Evolutionary conservation across 768 basidiomycete genomes (phyloP).

Genomic region (Sporobolomyces pararoseus): DNA sequence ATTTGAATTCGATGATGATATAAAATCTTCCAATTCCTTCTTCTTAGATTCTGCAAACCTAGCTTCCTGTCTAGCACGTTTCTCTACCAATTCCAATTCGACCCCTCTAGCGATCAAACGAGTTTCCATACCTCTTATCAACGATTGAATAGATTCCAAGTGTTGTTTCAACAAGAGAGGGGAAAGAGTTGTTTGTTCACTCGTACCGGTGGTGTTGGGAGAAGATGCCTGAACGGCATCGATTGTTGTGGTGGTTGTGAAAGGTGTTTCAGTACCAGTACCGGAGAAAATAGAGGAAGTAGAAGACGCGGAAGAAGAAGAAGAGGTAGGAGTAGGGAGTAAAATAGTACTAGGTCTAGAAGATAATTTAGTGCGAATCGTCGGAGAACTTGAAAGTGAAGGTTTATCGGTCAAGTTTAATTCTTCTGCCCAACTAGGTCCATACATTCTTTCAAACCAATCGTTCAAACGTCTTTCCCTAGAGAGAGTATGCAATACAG

Average conservation of each 20-base stretch:
- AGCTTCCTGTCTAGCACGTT: slow-evolving; percentile 21
- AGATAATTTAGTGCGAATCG: not conserved
- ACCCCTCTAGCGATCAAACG: slow-evolving; percentile 30
- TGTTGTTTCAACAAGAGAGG: slow-evolving; percentile 14
- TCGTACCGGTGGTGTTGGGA: too few species aligned
- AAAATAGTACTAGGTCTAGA: slow-evolving; percentile 16
- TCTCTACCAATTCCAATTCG: slow-evolving; percentile 26
- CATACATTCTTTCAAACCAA: slow-evolving; percentile 29
- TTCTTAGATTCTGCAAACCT: not conserved
- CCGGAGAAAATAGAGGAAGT: not conserved
- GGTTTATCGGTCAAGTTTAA: slow-evolving; percentile 23
- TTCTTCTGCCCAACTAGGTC: slow-evolving; percentile 25
- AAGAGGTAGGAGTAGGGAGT: slow-evolving; percentile 1
- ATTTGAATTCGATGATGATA: not conserved
- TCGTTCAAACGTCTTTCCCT: slow-evolving; percentile 19
- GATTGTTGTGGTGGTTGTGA: too few species aligned
- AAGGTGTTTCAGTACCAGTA: too few species aligned
- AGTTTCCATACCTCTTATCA: slow-evolving; percentile 33
- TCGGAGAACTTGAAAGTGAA: slow-evolving; percentile 1
- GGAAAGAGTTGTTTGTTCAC: not conserved
- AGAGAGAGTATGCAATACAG: too few species aligned
- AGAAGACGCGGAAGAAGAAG: slow-evolving; percentile 1
- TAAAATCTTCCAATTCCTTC: slow-evolving; percentile 6
- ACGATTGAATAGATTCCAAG: slow-evolving; percentile 32
- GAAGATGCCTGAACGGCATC: too few species aligned